Base-by-base conservation (phyloP, 1,139 yeast genomes). In the Keqinozyma sinolaborantium region DNA sequence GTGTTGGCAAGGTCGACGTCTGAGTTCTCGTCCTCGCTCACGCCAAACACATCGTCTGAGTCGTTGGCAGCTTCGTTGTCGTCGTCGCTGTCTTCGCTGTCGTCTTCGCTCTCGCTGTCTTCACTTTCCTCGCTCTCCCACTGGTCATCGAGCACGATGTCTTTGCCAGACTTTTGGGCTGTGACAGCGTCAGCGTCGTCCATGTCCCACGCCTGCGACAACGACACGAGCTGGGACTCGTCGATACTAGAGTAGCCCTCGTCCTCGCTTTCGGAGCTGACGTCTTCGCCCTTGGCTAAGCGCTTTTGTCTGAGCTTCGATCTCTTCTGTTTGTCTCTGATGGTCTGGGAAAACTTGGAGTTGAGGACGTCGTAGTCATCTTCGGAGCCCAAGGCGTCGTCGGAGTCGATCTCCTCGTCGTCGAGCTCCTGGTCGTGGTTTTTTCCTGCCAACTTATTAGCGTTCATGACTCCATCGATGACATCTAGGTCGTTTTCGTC, bases 191-290 rank as follows among this genome's bases (percentile, higher is more conserved):
- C 82, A 26, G 55, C 60, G 23, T 79, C 88, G 51, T 85, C 95
- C 63, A 79, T 56, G 54, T 84, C 97, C 95, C 95, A 88, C 4
- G 86, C 90, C 45, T 82, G 88, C 5, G 95, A 83, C 29, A 88
- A 65, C 0, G 95, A 75, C 33, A 84, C 74, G 37, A 88, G 66
- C 45, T 86, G 84, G 23, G 61, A 64, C 52, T 86, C 95, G 48
- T 88, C 96, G 30, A 76, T 56, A 48, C 81, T 74, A 29, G 59
- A 63, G 42, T 75, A 80, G 57, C 75, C 77, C 13, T 64, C 71
- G 26, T 60, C 69, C 29, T 47, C 58, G 16, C 47, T 57, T 26
- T 24, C 42, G 29, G 26, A 34, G 10, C 32, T 30, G 5, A 35
- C 34, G 4, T 42, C 47, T 20, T 46, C 51, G 8, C 47, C 50